Percentiles rank a stretch among this genome's conserved stretches.
Evolutionary conservation across 1,284 basidiomycete species (phyloP).

Genomic region (Butyriboletus appendiculatus): DNA sequence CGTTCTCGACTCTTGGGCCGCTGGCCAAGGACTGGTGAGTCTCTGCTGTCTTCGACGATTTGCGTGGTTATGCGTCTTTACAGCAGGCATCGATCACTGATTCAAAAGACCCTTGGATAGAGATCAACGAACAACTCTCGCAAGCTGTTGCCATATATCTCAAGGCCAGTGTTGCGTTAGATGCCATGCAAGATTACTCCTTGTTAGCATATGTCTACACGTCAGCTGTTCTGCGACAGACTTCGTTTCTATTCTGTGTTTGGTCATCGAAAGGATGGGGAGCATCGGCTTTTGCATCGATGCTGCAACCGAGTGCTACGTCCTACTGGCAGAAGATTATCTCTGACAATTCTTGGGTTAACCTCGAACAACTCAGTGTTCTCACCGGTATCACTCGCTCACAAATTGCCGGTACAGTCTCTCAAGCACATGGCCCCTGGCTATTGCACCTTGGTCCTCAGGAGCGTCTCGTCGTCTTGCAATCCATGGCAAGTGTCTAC

Average conservation of each 20-base stretch:
- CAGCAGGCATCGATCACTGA: conserved; percentile 51
- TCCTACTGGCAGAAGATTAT: conserved; percentile 51
- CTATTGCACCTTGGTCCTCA: conserved; percentile 76
- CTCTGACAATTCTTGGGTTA: conserved; percentile 45
- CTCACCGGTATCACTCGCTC: conserved; percentile 70
- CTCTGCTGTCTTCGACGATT: neutral
- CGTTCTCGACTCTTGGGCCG: conserved; percentile 83
- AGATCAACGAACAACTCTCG: conserved; percentile 65
- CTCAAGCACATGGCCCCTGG: conserved; percentile 82
- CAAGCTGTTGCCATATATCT: conserved; percentile 67
- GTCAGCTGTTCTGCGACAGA: conserved; percentile 65
- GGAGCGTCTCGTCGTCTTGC: conserved; percentile 72
- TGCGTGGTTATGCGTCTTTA: conserved; percentile 26
- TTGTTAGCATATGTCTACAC: conserved; percentile 68
- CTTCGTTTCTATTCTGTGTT: conserved; percentile 68
- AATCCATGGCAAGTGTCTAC: conserved; percentile 73
- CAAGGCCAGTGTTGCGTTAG: conserved; percentile 53
- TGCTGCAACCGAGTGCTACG: conserved; percentile 66
- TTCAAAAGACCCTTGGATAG: conserved; percentile 66
- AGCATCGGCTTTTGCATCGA: conserved; percentile 71
- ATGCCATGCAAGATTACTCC: conserved; percentile 57
- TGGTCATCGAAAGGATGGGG: conserved; percentile 91
- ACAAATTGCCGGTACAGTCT: conserved; percentile 61
- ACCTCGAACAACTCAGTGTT: conserved; percentile 60
- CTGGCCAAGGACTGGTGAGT: conserved; percentile 68